Conservation (phyloP, 257 asterid species). For the Henckelia pumila region DNA sequence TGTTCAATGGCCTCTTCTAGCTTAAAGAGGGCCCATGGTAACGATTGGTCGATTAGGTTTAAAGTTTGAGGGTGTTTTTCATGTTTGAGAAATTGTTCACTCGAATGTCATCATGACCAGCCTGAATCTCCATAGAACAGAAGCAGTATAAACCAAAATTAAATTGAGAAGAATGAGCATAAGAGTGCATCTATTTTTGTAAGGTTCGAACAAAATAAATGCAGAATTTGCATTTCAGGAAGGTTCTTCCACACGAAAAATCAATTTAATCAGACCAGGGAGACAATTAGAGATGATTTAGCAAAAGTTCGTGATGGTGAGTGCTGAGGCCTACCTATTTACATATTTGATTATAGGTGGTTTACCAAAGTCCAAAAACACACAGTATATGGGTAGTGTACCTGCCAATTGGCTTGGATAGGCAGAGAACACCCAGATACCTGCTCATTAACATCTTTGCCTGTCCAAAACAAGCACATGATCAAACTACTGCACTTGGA, state of each 20-base stretch:
- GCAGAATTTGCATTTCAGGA: neutral
- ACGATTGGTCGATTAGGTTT: neutral
- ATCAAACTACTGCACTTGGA: slow-evolving; percentile 17
- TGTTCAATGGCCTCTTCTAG: neutral
- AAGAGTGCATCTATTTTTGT: neutral
- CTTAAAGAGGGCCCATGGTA: neutral
- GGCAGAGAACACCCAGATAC: slow-evolving; percentile 42
- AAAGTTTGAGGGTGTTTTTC: neutral
- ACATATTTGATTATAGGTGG: neutral
- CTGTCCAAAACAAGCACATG: slow-evolving; percentile 42
- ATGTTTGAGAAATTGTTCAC: neutral
- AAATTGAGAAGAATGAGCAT: neutral
- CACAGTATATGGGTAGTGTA: slow-evolving; percentile 9
- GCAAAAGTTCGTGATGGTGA: neutral
- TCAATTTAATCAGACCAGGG: neutral
- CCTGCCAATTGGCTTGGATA: slow-evolving; percentile 59
- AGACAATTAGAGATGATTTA: neutral
- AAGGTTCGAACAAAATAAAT: neutral
- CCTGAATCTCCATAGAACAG: neutral
- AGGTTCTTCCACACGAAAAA: neutral
- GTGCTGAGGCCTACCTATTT: neutral
- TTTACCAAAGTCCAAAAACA: neutral
- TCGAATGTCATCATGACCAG: neutral
- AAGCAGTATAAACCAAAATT: neutral
- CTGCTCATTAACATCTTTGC: slow-evolving; percentile 48